These are phyloP conservation scores for Bjerkandera adusta DNA, from an alignment of 1,284 basidiomycete species.

Conservation along the genomic window DNA sequence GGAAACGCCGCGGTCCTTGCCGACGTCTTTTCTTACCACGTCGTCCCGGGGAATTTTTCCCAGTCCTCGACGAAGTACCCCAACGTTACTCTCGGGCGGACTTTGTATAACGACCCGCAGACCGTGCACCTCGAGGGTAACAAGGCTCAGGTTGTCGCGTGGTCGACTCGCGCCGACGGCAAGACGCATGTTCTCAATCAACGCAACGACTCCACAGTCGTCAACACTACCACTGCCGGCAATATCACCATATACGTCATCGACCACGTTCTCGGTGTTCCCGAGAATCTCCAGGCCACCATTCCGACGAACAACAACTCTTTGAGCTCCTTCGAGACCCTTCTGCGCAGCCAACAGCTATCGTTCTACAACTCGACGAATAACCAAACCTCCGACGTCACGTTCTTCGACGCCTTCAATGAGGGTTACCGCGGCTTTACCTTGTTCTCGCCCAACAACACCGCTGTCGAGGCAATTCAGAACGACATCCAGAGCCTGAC, in stretches of 20 bases:
- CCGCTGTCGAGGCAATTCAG: slow-evolving; percentile 41
- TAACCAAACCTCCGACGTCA: slow-evolving; percentile 28
- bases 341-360: slow-evolving; percentile 25
- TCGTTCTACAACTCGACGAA: slow-evolving; percentile 27
- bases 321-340: slow-evolving; percentile 36
- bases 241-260: slow-evolving; percentile 53
- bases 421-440: slow-evolving; percentile 54
- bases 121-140: slow-evolving; percentile 54
- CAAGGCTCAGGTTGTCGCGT: slow-evolving; percentile 62
- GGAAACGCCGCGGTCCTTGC: slow-evolving; percentile 38
- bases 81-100: slow-evolving; percentile 62
- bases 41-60: slow-evolving; percentile 53
- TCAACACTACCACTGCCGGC: slow-evolving; percentile 42
- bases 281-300: slow-evolving; percentile 45
- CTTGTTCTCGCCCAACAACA: slow-evolving; percentile 64
- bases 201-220: slow-evolving; percentile 41
- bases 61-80: slow-evolving; percentile 40
- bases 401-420: slow-evolving; percentile 40
- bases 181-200: slow-evolving; percentile 55
- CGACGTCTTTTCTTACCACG: slow-evolving; percentile 59
- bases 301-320: slow-evolving; percentile 38
- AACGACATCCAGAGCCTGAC: slow-evolving; percentile 35
- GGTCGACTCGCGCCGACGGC: slow-evolving; percentile 45
- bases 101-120: slow-evolving; percentile 49
- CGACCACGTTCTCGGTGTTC: slow-evolving; percentile 51